phyloP scores from a whole-genome alignment of 169 alveolate genomes.

The Plasmodium falciparum region DNA sequence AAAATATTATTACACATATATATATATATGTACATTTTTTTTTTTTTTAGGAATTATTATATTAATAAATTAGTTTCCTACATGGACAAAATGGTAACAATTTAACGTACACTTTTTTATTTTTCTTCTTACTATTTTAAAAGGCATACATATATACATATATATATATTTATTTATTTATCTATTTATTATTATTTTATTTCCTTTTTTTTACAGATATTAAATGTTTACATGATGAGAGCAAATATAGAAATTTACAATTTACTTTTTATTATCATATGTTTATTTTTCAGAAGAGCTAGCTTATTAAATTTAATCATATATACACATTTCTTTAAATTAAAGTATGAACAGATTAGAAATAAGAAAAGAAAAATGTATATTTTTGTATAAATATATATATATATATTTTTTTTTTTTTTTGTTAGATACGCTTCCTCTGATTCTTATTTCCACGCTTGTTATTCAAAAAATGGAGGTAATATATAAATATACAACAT shows the following conservation, averaged over 20 bases:
- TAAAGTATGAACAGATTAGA: slow-evolving; percentile 35
- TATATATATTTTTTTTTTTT: neutral
- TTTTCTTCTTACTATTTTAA: too few relatives aligned
- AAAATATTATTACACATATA: neutral
- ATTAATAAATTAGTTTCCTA: slow-evolving; percentile 50
- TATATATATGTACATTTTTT: neutral
- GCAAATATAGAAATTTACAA: slow-evolving; percentile 72
- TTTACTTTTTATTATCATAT: slow-evolving; percentile 60
- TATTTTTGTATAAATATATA: too few relatives aligned
- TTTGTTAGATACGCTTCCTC: slow-evolving; percentile 45
- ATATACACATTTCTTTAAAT: slow-evolving; percentile 62
- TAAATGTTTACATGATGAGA: slow-evolving; percentile 51
- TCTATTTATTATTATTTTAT: neutral
- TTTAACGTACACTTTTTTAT: neutral
- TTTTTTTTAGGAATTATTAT: slow-evolving; percentile 40
- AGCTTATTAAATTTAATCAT: slow-evolving; percentile 51
- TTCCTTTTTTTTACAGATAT: slow-evolving; percentile 21
- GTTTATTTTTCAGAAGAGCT: slow-evolving; percentile 61
- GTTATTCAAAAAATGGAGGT: slow-evolving; percentile 75
- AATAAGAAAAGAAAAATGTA: slow-evolving; percentile 7
- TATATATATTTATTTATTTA: neutral
- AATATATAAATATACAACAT: neutral
- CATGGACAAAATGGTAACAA: slow-evolving; percentile 37
- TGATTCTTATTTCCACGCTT: slow-evolving; percentile 76
- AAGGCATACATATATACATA: neutral